Percentiles rank a stretch among this genome's conserved stretches.
These are phyloP conservation scores for Isoetes engelmannii DNA, from an alignment of 83 land plant genomes.

Conservation along the genomic window DNA sequence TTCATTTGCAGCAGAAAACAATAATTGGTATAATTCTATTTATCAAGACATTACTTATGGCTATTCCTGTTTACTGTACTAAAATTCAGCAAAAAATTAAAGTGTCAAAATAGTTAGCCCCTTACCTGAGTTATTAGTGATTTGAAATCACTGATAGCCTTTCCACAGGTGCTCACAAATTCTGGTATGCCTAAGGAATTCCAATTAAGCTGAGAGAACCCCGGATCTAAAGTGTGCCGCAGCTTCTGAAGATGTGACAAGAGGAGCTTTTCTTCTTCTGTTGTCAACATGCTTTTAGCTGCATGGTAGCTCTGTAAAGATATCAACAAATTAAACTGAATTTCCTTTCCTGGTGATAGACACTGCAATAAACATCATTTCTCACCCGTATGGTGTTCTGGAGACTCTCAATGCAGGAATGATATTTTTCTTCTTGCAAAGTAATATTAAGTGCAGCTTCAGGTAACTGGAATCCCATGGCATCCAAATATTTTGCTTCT, in stretches of 20 bases:
- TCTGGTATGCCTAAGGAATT: slow-evolving; percentile 36
- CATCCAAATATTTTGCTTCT: slow-evolving; percentile 37
- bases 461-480: slow-evolving; percentile 37
- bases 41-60: not conserved
- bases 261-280: slow-evolving; percentile 30
- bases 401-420: slow-evolving; percentile 26
- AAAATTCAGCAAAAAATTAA: no score
- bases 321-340: not conserved
- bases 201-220: slow-evolving; percentile 37
- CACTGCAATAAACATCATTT: not conserved
- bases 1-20: not conserved
- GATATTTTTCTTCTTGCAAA: slow-evolving; percentile 33
- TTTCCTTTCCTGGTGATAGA: no score
- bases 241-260: slow-evolving; percentile 10
- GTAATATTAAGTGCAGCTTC: slow-evolving; percentile 33
- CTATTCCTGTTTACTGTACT: no score
- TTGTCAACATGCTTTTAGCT: slow-evolving; percentile 17
- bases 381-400: slow-evolving; percentile 25
- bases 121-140: slow-evolving; percentile 28
- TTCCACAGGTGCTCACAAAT: slow-evolving; percentile 21
- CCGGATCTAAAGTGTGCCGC: slow-evolving; percentile 35
- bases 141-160: slow-evolving; percentile 29
- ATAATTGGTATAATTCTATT: not conserved
- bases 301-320: slow-evolving; percentile 25
- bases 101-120: no score